Evolutionary conservation across 2,329 filamentous ascomycete genomes (phyloP).

Genomic region (Cytospora chrysosperma): DNA sequence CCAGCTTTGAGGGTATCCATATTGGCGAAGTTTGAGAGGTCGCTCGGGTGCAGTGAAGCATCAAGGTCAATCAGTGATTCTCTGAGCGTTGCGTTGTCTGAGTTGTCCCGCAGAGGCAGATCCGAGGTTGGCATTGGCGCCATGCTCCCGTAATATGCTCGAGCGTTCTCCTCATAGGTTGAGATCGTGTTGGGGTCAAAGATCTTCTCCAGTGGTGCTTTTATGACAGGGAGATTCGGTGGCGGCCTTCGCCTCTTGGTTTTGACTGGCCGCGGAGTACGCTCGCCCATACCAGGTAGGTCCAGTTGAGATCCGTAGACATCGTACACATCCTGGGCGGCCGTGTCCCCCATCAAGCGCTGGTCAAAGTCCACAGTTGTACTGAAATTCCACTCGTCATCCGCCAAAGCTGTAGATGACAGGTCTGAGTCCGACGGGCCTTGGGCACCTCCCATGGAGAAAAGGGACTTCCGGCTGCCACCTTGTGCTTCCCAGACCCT

Average conservation of each 20-base stretch:
- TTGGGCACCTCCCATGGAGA: constrained; percentile 59
- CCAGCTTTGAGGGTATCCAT: constrained; percentile 60
- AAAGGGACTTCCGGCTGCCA: constrained; percentile 66
- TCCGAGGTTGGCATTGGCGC: constrained; percentile 45
- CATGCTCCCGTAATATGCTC: constrained; percentile 55
- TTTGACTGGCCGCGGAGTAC: constrained; percentile 39
- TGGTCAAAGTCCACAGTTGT: constrained; percentile 65
- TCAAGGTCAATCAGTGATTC: constrained; percentile 67
- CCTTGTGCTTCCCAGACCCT: constrained; percentile 74
- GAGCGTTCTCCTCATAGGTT: constrained; percentile 63
- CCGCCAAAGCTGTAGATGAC: constrained; percentile 44
- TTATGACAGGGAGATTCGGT: constrained; percentile 57
- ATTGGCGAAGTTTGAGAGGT: constrained; percentile 58
- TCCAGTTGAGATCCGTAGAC: constrained; percentile 57
- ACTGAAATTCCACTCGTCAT: constrained; percentile 68
- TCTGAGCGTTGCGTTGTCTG: constrained; percentile 50
- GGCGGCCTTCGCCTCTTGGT: constrained; percentile 55
- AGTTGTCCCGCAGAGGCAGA: constrained; percentile 59
- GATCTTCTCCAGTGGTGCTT: constrained; percentile 61
- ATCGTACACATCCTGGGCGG: constrained; percentile 59
- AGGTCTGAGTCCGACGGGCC: constrained; percentile 45
- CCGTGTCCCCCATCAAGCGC: constrained; percentile 51
- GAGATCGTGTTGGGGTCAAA: constrained; percentile 66
- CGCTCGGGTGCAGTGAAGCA: constrained; percentile 55
- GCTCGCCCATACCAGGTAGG: constrained; percentile 42